phyloP scores from a whole-genome alignment of 2,329 filamentous ascomycete species.

The Cercospora sojina region DNA sequence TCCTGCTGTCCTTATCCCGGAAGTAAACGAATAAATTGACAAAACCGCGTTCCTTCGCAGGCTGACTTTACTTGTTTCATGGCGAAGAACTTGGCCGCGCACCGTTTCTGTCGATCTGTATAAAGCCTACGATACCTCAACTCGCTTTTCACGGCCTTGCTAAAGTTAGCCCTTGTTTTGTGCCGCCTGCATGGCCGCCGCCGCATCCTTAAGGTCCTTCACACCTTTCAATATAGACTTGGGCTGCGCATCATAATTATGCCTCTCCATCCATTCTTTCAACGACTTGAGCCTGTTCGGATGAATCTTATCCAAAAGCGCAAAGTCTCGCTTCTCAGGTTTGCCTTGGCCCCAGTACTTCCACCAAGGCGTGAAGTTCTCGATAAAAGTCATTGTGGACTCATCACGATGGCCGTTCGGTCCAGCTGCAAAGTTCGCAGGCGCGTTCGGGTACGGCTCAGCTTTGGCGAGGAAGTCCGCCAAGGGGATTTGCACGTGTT shows the following conservation, averaged over 20 bases:
- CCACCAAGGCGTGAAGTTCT: constrained; percentile 57
- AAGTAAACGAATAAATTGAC: background rate
- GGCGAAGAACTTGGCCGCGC: background rate
- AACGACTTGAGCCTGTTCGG: constrained; percentile 50
- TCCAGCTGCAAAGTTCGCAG: constrained; percentile 39
- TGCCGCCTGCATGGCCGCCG: background rate
- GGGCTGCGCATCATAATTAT: constrained; percentile 5
- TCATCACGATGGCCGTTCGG: constrained; percentile 33
- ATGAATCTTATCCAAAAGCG: constrained; percentile 53
- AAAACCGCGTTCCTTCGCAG: background rate
- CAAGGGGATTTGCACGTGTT: constrained; percentile 30
- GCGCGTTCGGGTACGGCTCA: constrained; percentile 43
- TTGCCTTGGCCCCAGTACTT: constrained; percentile 48
- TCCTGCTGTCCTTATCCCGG: too few relatives aligned
- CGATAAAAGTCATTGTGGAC: constrained; percentile 41
- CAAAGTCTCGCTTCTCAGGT: constrained; percentile 50
- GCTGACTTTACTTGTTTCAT: background rate
- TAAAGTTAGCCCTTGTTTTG: background rate
- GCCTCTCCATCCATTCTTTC: constrained; percentile 49
- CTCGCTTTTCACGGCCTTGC: background rate
- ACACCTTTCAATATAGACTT: background rate
- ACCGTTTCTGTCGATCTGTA: background rate
- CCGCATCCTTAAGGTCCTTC: background rate
- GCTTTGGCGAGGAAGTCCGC: constrained; percentile 44
- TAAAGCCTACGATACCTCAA: background rate